Conservation (phyloP, 2,329 filamentous ascomycete species). For the Fusarium vanettenii region DNA sequence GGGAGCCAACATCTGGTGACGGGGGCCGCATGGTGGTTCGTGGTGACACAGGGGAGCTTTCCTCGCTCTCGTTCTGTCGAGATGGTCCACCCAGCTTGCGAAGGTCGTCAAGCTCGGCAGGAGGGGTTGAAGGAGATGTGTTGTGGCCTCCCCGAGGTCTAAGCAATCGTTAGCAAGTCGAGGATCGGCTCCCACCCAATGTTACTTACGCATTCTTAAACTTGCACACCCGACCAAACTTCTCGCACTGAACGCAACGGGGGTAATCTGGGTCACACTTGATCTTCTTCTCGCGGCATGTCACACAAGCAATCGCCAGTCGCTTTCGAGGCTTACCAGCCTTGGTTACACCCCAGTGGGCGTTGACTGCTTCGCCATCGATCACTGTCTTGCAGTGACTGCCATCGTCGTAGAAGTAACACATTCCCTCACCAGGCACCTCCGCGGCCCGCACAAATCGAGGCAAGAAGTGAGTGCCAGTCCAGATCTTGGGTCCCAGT, state of each 20-base stretch:
- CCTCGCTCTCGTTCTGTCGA: slow-evolving; percentile 55
- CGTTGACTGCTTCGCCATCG: slow-evolving; percentile 88
- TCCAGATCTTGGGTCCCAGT: slow-evolving; percentile 76
- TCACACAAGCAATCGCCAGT: slow-evolving; percentile 90
- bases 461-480: slow-evolving; percentile 74
- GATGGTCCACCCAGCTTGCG: slow-evolving; percentile 50
- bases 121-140: slow-evolving; percentile 64
- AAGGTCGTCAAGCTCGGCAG: slow-evolving; percentile 61
- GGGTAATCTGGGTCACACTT: slow-evolving; percentile 92
- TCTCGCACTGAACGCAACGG: slow-evolving; percentile 91
- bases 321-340: slow-evolving; percentile 93
- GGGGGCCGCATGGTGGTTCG: slow-evolving; percentile 50
- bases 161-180: slow-evolving; percentile 14
- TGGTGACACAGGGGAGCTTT: slow-evolving; percentile 62
- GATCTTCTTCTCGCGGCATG: slow-evolving; percentile 96
- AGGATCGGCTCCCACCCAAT: slow-evolving; percentile 12
- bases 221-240: slow-evolving; percentile 86
- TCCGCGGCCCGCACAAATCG: slow-evolving; percentile 72
- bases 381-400: slow-evolving; percentile 85
- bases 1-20: slow-evolving; percentile 50
- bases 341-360: slow-evolving; percentile 93
- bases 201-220: slow-evolving; percentile 86
- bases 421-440: slow-evolving; percentile 81
- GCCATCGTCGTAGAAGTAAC: slow-evolving; percentile 89
- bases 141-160: slow-evolving; percentile 70